Conservation (phyloP, 2,329 filamentous ascomycete species). For the Cryoendolithus antarcticus region DNA sequence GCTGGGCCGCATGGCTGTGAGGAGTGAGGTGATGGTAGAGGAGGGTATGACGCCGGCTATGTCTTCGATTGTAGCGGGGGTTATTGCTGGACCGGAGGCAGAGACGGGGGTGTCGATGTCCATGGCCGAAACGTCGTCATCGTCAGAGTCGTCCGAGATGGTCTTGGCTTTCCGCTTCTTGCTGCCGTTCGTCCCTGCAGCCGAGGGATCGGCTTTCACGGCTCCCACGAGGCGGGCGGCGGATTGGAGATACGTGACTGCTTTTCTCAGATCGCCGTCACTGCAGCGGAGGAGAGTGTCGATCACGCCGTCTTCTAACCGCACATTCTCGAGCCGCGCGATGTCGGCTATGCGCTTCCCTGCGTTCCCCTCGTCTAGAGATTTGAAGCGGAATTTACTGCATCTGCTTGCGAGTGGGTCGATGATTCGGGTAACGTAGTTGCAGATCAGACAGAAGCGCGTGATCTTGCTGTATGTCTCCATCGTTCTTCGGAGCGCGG, state of each 20-base stretch:
- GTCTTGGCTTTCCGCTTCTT: constrained; percentile 31
- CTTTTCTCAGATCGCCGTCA: constrained; percentile 89
- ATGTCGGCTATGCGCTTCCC: constrained; percentile 70
- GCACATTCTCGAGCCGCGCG: constrained; percentile 64
- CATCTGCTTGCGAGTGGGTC: constrained; percentile 88
- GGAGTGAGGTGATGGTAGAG: constrained; percentile 55
- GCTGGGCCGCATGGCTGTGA: constrained; percentile 63
- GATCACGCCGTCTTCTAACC: constrained; percentile 63
- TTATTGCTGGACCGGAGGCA: constrained; percentile 41
- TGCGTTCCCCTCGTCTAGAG: constrained; percentile 75
- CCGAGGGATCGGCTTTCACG: constrained; percentile 17
- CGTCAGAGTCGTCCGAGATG: constrained; percentile 51
- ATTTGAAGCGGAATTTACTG: constrained; percentile 97
- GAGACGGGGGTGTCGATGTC: constrained; percentile 26
- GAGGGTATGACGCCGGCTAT: constrained; percentile 91
- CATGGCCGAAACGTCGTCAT: constrained; percentile 31
- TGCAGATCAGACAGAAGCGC: constrained; percentile 93
- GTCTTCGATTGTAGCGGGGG: constrained; percentile 73
- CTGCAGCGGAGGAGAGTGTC: constrained; percentile 76
- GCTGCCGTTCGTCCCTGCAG: constrained; percentile 11
- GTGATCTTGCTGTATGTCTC: constrained; percentile 96
- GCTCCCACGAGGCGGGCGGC: constrained; percentile 79
- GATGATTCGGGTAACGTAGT: constrained; percentile 97
- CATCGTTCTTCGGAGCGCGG: constrained; percentile 87
- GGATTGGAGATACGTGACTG: constrained; percentile 91